Conservation (phyloP, 345 rosid genomes). For the Eucalyptus erythrocorys region DNA sequence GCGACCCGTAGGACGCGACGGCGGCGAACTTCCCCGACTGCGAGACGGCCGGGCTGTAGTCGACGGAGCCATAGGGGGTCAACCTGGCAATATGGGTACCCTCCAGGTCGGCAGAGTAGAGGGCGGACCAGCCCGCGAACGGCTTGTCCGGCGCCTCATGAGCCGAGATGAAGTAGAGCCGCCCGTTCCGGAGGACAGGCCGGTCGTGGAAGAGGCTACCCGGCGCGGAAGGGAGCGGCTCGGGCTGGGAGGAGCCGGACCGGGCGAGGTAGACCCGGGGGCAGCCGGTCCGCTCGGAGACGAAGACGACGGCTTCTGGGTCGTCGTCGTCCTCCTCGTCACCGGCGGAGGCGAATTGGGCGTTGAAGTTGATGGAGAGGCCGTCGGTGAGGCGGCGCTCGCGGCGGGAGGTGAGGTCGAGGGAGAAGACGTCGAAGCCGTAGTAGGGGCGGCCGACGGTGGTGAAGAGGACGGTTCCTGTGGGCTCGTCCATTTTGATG, state of each 20-base stretch:
- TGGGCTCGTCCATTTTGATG: slow-evolving; percentile 10
- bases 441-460: slow-evolving; percentile 54
- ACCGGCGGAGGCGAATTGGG: slow-evolving; percentile 59
- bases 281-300: slow-evolving; percentile 60
- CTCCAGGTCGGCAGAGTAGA: slow-evolving; percentile 24
- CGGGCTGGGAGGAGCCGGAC: slow-evolving; percentile 19
- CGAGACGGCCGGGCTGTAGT: slow-evolving; percentile 71
- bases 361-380: slow-evolving; percentile 65
- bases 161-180: slow-evolving; percentile 64
- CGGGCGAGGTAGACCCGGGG: slow-evolving; percentile 30
- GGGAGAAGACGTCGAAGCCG: slow-evolving; percentile 68
- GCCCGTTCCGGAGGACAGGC: slow-evolving; percentile 32
- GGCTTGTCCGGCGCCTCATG: slow-evolving; percentile 50
- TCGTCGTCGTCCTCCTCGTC: slow-evolving; percentile 33
- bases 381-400: slow-evolving; percentile 63
- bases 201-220: slow-evolving; percentile 75
- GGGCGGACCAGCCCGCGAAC: slow-evolving; percentile 63
- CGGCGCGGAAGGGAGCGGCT: slow-evolving; percentile 32
- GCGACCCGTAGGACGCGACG: slow-evolving; percentile 66
- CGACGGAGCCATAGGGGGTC: slow-evolving; percentile 46
- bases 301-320: slow-evolving; percentile 25
- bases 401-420: slow-evolving; percentile 4
- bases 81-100: slow-evolving; percentile 20
- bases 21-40: slow-evolving; percentile 41
- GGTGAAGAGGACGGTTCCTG: slow-evolving; percentile 56